These are phyloP conservation scores for Boletellus sp. DNA, from an alignment of 768 basidiomycete species.

Conservation along the genomic window DNA sequence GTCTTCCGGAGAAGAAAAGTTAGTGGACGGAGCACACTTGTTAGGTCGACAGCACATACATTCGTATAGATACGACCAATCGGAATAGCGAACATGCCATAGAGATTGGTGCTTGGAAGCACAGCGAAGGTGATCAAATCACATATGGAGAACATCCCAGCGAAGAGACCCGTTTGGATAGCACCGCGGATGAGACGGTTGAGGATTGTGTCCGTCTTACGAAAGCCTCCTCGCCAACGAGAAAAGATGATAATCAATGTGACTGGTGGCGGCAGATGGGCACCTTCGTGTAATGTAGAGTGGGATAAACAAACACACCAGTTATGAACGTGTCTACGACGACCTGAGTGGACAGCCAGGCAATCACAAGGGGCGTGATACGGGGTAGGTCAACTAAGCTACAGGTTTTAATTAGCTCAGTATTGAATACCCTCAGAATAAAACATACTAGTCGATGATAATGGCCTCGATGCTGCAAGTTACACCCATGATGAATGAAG, in stretches of 20 bases:
- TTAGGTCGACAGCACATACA: constrained; percentile 26
- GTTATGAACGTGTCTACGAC: constrained; percentile 43
- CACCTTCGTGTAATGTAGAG: background rate
- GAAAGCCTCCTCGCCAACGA: constrained; percentile 50
- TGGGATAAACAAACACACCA: constrained; percentile 21
- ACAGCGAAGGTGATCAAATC: constrained; percentile 40
- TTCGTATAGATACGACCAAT: constrained; percentile 46
- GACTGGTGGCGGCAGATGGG: constrained; percentile 10
- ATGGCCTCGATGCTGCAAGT: constrained; percentile 42
- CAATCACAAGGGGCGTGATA: constrained; percentile 40
- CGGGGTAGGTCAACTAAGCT: constrained; percentile 44
- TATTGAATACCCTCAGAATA: background rate
- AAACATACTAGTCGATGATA: constrained; percentile 37
- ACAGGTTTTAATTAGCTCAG: background rate
- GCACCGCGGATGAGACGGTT: constrained; percentile 54
- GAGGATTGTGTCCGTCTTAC: constrained; percentile 48
- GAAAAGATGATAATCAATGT: constrained; percentile 29
- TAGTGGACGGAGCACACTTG: background rate
- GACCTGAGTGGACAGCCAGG: constrained; percentile 47
- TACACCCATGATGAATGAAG: constrained; percentile 43
- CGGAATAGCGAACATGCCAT: constrained; percentile 37
- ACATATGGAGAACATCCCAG: constrained; percentile 46
- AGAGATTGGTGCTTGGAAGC: constrained; percentile 30
- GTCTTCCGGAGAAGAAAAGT: constrained; percentile 2
- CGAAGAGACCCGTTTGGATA: constrained; percentile 52